phyloP scores from a whole-genome alignment of 345 rosid genomes.

The Pistacia integerrima region DNA sequence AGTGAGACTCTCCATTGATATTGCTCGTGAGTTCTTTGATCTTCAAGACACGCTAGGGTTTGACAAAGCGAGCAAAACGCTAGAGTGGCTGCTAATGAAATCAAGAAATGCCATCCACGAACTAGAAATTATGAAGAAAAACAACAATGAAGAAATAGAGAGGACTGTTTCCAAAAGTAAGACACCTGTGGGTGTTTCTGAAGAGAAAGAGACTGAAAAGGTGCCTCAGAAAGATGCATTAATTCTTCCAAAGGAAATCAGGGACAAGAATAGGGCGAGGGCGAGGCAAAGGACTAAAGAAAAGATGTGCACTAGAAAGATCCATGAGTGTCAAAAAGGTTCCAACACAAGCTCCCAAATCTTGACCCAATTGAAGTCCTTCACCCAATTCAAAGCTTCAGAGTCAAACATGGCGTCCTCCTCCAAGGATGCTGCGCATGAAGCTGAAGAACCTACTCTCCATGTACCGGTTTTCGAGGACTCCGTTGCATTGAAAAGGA shows the following conservation, averaged over 20 bases:
- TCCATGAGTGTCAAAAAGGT: slow-evolving; percentile 22
- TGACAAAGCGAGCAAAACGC: slow-evolving; percentile 82
- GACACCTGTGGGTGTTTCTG: slow-evolving; percentile 5
- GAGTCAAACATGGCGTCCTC: slow-evolving; percentile 26
- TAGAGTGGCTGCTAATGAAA: slow-evolving; percentile 73
- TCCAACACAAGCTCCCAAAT: slow-evolving; percentile 32
- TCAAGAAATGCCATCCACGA: slow-evolving; percentile 62
- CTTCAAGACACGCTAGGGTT: slow-evolving; percentile 87
- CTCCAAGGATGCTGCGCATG: slow-evolving; percentile 23
- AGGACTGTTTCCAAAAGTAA: slow-evolving; percentile 23
- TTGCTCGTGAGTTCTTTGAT: slow-evolving; percentile 75
- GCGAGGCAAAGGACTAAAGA: slow-evolving; percentile 56
- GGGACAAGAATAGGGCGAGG: slow-evolving; percentile 61
- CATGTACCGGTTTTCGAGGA: slow-evolving; percentile 19
- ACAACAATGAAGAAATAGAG: neutral
- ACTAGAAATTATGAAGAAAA: slow-evolving; percentile 26
- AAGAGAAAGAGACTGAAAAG: slow-evolving; percentile 30
- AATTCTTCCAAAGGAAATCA: slow-evolving; percentile 36
- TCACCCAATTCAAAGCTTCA: slow-evolving; percentile 23
- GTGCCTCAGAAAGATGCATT: slow-evolving; percentile 9
- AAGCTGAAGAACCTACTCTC: slow-evolving; percentile 13
- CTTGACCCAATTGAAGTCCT: slow-evolving; percentile 32
- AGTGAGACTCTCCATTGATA: slow-evolving; percentile 74
- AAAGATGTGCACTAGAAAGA: slow-evolving; percentile 29
- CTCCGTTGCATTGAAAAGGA: slow-evolving; percentile 32